Base-by-base conservation (phyloP, 345 rosid genomes). In the Brassica juncea region DNA sequence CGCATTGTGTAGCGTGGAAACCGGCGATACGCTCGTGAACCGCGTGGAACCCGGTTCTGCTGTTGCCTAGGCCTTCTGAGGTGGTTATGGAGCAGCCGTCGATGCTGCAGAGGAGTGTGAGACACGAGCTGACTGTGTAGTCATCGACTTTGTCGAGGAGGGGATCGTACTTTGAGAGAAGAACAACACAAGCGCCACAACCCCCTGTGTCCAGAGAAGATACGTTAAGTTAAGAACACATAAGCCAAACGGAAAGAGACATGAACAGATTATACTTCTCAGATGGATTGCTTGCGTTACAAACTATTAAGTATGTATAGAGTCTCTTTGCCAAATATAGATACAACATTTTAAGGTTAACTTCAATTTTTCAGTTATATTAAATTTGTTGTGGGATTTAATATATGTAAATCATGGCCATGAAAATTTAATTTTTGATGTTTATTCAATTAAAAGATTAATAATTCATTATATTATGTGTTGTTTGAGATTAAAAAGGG, bases 1-100 rank as follows among this genome's bases (percentile, higher is more conserved):
- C 98, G 54, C 99, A 93, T 65, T 95, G 98, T 15, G 98, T 90
- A 70, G 98, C 94, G 71, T 95, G 97, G 72, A 95, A 95, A 7
- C 96, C 96, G 1, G 89, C 49, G 3, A 95, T 85, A 39, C 99
- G 86, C 76, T 91, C 81, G 49, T 95, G 99, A 80, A 94, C 89
- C 0, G 94, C 84, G 68, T 93, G 99, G 84, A 93, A 93, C 6
- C 99, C 97, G 15, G 73, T 82, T 83, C 76, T 91, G 86, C 89
- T 90, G 83, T 87, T 93, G 25, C 97, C 94, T 3, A 95, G 85
- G 15, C 99, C 99, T 83, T 95, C 98, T 0, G 87, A 79, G 69
- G 99, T 95, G 23, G 91, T 93, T 77, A 95, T 76, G 65, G 93
- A 89, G 71, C 93, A 90, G 81, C 94, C 88, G 72, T 91, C 85